Conservation (phyloP, 2,329 filamentous ascomycete genomes). For the Diaporthe eres region DNA sequence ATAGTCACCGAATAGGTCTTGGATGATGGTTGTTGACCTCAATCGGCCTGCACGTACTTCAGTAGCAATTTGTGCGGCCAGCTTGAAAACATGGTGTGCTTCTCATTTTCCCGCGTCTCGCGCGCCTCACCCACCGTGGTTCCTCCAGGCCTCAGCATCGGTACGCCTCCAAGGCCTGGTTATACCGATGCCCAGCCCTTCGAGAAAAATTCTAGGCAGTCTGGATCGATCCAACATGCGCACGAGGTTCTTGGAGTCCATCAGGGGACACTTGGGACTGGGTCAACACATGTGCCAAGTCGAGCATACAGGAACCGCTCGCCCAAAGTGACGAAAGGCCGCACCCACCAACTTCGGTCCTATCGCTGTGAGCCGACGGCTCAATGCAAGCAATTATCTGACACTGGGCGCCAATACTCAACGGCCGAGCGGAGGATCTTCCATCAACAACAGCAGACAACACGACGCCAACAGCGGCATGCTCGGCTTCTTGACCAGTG, state of each 20-base stretch:
- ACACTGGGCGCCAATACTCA: slow-evolving; percentile 22
- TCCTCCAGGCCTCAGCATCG: neutral
- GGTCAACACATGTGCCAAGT: slow-evolving; percentile 28
- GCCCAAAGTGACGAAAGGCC: slow-evolving; percentile 32
- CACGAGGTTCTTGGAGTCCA: slow-evolving; percentile 20
- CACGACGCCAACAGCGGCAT: slow-evolving; percentile 10
- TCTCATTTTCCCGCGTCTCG: slow-evolving; percentile 25
- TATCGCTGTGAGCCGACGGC: slow-evolving; percentile 30
- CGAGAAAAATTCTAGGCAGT: slow-evolving; percentile 28
- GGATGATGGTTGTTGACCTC: neutral
- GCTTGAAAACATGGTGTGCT: neutral
- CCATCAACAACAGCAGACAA: neutral
- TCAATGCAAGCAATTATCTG: slow-evolving; percentile 28
- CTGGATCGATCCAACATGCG: slow-evolving; percentile 31
- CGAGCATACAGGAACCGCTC: slow-evolving; percentile 16
- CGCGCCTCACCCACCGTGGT: neutral
- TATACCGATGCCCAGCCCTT: slow-evolving; percentile 28
- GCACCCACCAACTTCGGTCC: slow-evolving; percentile 29
- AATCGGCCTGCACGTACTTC: neutral
- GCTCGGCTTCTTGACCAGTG: slow-evolving; percentile 11
- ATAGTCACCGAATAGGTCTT: neutral
- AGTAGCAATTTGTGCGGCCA: neutral
- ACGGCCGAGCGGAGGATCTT: slow-evolving; percentile 12
- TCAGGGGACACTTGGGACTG: slow-evolving; percentile 28
- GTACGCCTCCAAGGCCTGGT: slow-evolving; percentile 1